A percentile compares a stretch with the other conserved stretches of the same genome.
phyloP scores from a whole-genome alignment of 1,284 basidiomycete genomes.

The Microstroma glucosiphilum region DNA sequence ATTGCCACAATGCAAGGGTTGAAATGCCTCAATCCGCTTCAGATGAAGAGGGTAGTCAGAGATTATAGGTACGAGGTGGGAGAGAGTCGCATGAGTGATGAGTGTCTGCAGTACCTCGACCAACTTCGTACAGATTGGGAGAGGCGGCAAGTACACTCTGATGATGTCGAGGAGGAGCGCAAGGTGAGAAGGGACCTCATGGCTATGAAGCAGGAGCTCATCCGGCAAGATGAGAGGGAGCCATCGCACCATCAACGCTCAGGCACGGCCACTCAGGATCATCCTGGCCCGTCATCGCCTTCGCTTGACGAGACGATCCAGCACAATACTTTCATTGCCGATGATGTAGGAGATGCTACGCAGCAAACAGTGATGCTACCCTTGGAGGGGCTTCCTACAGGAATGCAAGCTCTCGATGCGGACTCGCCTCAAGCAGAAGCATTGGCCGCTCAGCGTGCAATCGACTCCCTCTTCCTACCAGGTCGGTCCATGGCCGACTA shows the following conservation, averaged over 20 bases:
- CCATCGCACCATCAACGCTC: conserved; percentile 19
- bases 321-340: conserved; percentile 8
- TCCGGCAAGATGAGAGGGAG: not conserved
- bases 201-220: conserved; percentile 15
- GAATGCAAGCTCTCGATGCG: not conserved
- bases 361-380: not conserved
- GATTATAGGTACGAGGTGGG: conserved; percentile 94
- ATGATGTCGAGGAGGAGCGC: conserved; percentile 22
- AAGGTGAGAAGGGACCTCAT: conserved; percentile 19
- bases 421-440: conserved; percentile 12
- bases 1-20: conserved; percentile 84
- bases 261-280: conserved; percentile 31
- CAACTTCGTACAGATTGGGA: conserved; percentile 97
- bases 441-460: conserved; percentile 22
- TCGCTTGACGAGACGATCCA: not conserved
- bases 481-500: conserved; percentile 40
- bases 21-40: conserved; percentile 79
- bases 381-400: not conserved
- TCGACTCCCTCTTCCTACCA: conserved; percentile 34
- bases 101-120: conserved; percentile 84
- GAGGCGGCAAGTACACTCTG: conserved; percentile 50
- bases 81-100: conserved; percentile 84
- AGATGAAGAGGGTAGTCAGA: conserved; percentile 84
- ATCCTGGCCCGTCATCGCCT: not conserved
- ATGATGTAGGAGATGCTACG: not conserved